phyloP scores from a whole-genome alignment of 2,329 filamentous ascomycete species.

The Lachnellula willkommii region DNA sequence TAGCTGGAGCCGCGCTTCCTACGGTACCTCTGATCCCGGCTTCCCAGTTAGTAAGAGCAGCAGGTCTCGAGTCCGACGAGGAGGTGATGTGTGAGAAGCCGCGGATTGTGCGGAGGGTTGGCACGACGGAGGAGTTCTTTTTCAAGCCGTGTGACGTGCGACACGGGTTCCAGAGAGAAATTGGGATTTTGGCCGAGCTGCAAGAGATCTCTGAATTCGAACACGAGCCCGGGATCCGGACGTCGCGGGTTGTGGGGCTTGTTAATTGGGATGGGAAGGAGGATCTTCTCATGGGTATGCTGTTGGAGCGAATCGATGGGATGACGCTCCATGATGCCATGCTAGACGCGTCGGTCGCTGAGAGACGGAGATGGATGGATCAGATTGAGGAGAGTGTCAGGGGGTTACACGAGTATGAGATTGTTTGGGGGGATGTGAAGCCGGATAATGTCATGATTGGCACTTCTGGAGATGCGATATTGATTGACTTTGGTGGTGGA shows the following conservation, averaged over 20 bases:
- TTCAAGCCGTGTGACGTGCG: constrained; percentile 6
- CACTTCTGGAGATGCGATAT: constrained; percentile 92
- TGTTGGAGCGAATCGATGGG: constrained; percentile 11
- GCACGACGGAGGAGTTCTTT: constrained; percentile 7
- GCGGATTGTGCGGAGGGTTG: constrained; percentile 8
- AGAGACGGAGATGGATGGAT: constrained; percentile 11
- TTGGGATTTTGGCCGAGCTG: constrained; percentile 11
- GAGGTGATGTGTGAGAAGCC: constrained; percentile 10
- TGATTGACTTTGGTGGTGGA: constrained; percentile 95
- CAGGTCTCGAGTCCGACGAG: constrained; percentile 6
- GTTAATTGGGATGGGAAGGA: constrained; percentile 11
- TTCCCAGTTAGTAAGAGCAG: constrained; percentile 8
- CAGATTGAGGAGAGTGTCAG: constrained; percentile 12
- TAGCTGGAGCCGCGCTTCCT: constrained; percentile 9
- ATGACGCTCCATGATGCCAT: constrained; percentile 8
- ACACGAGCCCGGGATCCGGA: constrained; percentile 8
- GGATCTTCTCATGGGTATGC: constrained; percentile 12
- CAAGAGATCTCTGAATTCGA: constrained; percentile 9
- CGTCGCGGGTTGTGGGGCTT: constrained; percentile 11
- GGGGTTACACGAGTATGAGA: constrained; percentile 59
- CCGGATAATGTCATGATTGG: constrained; percentile 96
- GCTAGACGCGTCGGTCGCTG: constrained; percentile 7
- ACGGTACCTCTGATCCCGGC: constrained; percentile 4
- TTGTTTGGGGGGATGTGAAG: constrained; percentile 86
- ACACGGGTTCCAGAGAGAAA: constrained; percentile 8